These are phyloP conservation scores for Orbilia quercus DNA, from an alignment of 2,329 filamentous ascomycete genomes.

Conservation along the genomic window DNA sequence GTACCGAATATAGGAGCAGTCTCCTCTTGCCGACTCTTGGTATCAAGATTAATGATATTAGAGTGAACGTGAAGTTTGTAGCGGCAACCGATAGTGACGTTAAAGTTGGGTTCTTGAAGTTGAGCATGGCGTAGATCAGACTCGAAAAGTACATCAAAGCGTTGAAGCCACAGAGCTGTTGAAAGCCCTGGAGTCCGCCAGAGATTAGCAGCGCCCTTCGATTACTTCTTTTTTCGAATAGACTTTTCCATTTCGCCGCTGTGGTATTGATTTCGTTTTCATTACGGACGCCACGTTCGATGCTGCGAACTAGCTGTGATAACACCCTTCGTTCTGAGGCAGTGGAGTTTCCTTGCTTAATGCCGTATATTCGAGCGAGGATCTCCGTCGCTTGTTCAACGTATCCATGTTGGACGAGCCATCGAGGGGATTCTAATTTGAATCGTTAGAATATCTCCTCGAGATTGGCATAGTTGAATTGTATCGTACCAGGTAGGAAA, in stretches of 20 bases:
- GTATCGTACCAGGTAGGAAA: conserved; percentile 61
- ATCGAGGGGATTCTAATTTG: conserved; percentile 83
- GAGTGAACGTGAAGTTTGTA: conserved; percentile 83
- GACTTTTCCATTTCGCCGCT: conserved; percentile 51
- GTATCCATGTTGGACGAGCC: conserved; percentile 78
- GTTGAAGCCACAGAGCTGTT: conserved; percentile 92
- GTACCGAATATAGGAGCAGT: conserved; percentile 84
- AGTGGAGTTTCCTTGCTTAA: conserved; percentile 27
- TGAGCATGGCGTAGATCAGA: conserved; percentile 80
- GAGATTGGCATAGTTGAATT: not conserved
- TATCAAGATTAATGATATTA: conserved; percentile 79
- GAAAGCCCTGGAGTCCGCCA: conserved; percentile 84
- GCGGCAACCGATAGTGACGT: conserved; percentile 82
- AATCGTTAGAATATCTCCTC: not conserved
- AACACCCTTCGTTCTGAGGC: conserved; percentile 43
- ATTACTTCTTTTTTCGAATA: conserved; percentile 66
- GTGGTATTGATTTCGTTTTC: conserved; percentile 63
- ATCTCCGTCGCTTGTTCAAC: conserved; percentile 73
- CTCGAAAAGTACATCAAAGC: conserved; percentile 92
- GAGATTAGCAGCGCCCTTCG: conserved; percentile 83
- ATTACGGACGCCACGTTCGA: conserved; percentile 70
- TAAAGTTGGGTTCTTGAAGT: conserved; percentile 81
- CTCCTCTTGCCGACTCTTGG: conserved; percentile 81
- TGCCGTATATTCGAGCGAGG: conserved; percentile 73
- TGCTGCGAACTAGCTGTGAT: conserved; percentile 62